A percentile compares a stretch with the other conserved stretches of the same genome.
These are phyloP conservation scores for Botrytis medusae DNA, from an alignment of 2,329 filamentous ascomycete genomes.

Conservation along the genomic window DNA sequence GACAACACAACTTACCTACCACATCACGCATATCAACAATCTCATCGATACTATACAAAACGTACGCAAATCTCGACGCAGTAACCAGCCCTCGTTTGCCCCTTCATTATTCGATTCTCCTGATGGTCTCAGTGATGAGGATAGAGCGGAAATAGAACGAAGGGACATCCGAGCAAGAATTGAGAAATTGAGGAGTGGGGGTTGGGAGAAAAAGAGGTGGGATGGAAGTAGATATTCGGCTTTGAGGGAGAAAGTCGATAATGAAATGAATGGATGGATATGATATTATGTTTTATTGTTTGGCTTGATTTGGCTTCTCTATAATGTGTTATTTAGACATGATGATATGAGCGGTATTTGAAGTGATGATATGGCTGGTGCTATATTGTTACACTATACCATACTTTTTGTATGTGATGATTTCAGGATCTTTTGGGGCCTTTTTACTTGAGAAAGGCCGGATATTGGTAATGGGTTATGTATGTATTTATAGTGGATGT, in stretches of 20 bases:
- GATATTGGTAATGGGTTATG: neutral
- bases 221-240: slow-evolving; percentile 31
- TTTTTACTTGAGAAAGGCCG: neutral
- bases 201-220: slow-evolving; percentile 34
- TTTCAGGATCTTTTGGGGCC: neutral
- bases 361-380: neutral
- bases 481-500: neutral
- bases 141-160: neutral
- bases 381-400: neutral
- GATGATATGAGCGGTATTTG: neutral
- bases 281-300: neutral
- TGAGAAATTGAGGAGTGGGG: slow-evolving; percentile 26
- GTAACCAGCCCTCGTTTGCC: slow-evolving; percentile 24
- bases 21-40: slow-evolving; percentile 9
- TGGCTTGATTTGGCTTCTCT: neutral
- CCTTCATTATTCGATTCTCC: neutral
- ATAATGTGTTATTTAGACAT: slow-evolving; percentile 1
- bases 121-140: neutral
- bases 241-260: slow-evolving; percentile 33
- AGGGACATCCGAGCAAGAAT: slow-evolving; percentile 26
- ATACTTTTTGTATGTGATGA: neutral
- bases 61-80: slow-evolving; percentile 28
- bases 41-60: slow-evolving; percentile 28
- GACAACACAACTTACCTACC: slow-evolving; percentile 24
- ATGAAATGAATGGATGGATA: slow-evolving; percentile 16